Percentiles rank a stretch among this genome's conserved stretches.
Evolutionary conservation across 805 yeast species (phyloP).

Genomic region (Hanseniaspora valbyensis): DNA sequence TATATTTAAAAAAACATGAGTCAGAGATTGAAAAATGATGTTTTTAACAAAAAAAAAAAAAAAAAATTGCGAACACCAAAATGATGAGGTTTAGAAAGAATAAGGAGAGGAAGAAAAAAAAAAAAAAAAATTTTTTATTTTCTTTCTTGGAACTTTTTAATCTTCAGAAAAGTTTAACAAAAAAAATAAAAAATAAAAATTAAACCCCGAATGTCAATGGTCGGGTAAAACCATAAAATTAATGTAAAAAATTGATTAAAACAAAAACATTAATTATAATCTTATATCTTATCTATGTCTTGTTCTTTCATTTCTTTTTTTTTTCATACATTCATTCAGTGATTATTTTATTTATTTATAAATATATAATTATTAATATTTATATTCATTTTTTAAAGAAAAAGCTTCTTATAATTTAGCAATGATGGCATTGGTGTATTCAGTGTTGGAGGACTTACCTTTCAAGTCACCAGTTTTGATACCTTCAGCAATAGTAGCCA

Average conservation of each 20-base stretch:
- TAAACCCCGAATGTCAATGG: too few relatives aligned
- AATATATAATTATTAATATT: neutral
- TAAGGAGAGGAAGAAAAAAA: neutral
- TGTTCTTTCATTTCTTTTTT: too few relatives aligned
- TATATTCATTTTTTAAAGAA: neutral
- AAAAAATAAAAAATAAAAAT: too few relatives aligned
- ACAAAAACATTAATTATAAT: too few relatives aligned
- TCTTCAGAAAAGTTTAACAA: neutral
- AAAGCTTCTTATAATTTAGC: slow-evolving; percentile 25
- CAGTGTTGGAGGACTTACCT: slow-evolving; percentile 80
- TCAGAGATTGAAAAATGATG: neutral
- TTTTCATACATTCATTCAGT: too few relatives aligned
- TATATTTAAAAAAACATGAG: too few relatives aligned
- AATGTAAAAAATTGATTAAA: too few relatives aligned
- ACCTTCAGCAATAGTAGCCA: slow-evolving; percentile 84
- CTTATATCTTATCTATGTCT: too few relatives aligned
- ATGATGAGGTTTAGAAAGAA: neutral
- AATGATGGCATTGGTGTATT: slow-evolving; percentile 88
- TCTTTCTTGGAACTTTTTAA: neutral
- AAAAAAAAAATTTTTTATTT: neutral
- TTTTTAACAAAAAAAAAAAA: too few relatives aligned
- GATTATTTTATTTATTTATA: too few relatives aligned
- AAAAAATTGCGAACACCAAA: neutral
- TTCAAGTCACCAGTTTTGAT: slow-evolving; percentile 94
- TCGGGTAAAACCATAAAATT: too few relatives aligned